Percentiles rank a stretch among this genome's conserved stretches.
These are phyloP conservation scores for Epichloe sp. DNA, from an alignment of 2,329 filamentous ascomycete species.

Conservation along the genomic window DNA sequence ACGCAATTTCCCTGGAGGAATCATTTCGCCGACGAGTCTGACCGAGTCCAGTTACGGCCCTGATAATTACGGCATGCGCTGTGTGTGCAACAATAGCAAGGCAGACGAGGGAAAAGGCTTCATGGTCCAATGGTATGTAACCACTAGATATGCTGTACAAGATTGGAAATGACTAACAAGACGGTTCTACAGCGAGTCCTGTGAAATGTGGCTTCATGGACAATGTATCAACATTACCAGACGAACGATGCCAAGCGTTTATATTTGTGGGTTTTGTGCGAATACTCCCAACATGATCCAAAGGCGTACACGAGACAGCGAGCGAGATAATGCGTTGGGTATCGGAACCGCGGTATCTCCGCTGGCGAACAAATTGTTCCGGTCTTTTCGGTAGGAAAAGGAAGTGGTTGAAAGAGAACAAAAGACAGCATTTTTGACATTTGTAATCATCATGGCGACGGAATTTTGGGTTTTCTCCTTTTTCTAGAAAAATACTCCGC, in stretches of 20 bases:
- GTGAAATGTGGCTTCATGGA: slow-evolving; percentile 53
- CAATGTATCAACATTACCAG: slow-evolving; percentile 47
- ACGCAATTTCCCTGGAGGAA: slow-evolving; percentile 21
- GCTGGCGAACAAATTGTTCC: slow-evolving; percentile 29
- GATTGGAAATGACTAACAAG: not conserved
- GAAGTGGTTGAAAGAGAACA: not conserved
- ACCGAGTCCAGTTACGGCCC: slow-evolving; percentile 33
- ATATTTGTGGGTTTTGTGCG: slow-evolving; percentile 51
- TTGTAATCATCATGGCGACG: not conserved
- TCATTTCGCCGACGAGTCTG: slow-evolving; percentile 38
- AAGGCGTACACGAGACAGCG: slow-evolving; percentile 29
- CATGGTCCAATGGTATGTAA: slow-evolving; percentile 49
- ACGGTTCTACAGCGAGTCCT: slow-evolving; percentile 37
- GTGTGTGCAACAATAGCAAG: slow-evolving; percentile 38
- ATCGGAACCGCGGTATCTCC: slow-evolving; percentile 22
- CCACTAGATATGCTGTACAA: not conserved
- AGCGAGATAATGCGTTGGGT: slow-evolving; percentile 25
- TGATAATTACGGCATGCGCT: slow-evolving; percentile 35
- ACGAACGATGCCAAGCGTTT: slow-evolving; percentile 44
- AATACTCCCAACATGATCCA: slow-evolving; percentile 43
- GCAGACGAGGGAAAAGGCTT: slow-evolving; percentile 36
- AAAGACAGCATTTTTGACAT: not conserved
- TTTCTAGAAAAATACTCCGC: no score
- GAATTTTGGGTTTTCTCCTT: not conserved
- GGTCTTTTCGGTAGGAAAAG: slow-evolving; percentile 25